Base-by-base conservation (phyloP, 2,329 filamentous ascomycete genomes). In the Tolypocladium tropicale region DNA sequence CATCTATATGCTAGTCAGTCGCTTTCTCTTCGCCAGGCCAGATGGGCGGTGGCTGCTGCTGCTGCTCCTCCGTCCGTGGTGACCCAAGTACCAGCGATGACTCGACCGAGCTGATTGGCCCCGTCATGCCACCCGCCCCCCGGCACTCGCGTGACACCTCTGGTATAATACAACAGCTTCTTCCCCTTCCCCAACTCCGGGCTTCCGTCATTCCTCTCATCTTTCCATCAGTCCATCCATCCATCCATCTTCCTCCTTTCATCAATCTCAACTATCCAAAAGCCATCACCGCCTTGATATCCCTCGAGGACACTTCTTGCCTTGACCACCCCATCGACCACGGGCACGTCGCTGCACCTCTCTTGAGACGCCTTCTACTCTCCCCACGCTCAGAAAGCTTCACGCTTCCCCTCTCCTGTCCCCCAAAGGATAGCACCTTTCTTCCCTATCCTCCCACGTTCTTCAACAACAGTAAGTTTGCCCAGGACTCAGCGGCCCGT, bases 141-240 rank as follows among this genome's bases (percentile, higher is more conserved):
- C 57, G 53, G 57, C 55, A 58, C 57, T 62, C 58, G 60, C 60
- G 61, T 62, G 61, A 63, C 61, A 54, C 49, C 46, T 55, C 53
- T 60, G 58, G 58, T 63, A 62, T 60, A 62, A 59, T 55, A 61
- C 43, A 56, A 57, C 57, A 54, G 55, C 59, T 55, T 55, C 59
- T 55, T 55, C 57, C 54, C 55, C 57, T 54, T 59, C 41, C 33
- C 53, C 56, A n/a, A 49, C 46, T 39, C 54, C 11, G 33, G 12
- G 46, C 34, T 6, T 34, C 54, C 48, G 10, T n/a, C 25, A 36
- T 51, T 53, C 48, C 41, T 53, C 25, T 32, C 32, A n/a, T n/a
- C n/a, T n/a, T 14, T 28, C 39, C 39, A 46, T 32, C 39, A 32
- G 28, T 48, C 39, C 5, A 46, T 48, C 32, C 58, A 60, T 52